These are phyloP conservation scores for Fraxinus sp. DNA, from an alignment of 305 asterid genomes.

Conservation along the genomic window DNA sequence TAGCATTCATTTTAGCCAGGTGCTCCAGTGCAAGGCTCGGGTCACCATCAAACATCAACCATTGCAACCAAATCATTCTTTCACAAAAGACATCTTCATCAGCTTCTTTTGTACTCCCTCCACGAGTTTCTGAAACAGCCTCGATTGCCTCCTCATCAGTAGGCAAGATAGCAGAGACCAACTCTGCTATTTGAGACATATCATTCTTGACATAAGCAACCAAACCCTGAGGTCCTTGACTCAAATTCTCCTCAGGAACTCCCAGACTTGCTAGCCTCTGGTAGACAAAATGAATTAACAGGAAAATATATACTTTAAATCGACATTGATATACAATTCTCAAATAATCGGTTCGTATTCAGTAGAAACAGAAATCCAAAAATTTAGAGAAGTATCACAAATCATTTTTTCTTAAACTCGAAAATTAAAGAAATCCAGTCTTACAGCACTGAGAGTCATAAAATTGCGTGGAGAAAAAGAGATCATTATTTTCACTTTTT, in stretches of 20 bases:
- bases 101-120: slow-evolving; percentile 27
- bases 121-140: slow-evolving; percentile 28
- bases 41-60: slow-evolving; percentile 90
- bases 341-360: not conserved
- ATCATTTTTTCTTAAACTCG: slow-evolving; percentile 2
- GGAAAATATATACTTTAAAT: slow-evolving; percentile 13
- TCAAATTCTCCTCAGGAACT: slow-evolving; percentile 52
- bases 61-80: slow-evolving; percentile 72
- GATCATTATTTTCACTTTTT: too few species aligned
- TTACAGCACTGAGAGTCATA: not conserved
- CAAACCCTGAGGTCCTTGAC: slow-evolving; percentile 55
- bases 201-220: slow-evolving; percentile 60
- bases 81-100: slow-evolving; percentile 49
- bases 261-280: slow-evolving; percentile 81
- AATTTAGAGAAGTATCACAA: not conserved
- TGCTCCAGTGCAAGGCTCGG: slow-evolving; percentile 54
- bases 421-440: not conserved
- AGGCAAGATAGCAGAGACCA: slow-evolving; percentile 73
- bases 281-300: slow-evolving; percentile 15
- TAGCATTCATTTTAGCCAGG: slow-evolving; percentile 52
- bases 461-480: not conserved
- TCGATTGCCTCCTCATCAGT: slow-evolving; percentile 48
- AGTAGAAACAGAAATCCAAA: slow-evolving; percentile 1
- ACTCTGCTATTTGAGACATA: slow-evolving; percentile 37
- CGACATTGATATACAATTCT: slow-evolving; percentile 7